These are phyloP conservation scores for Xylariaceae sp. DNA, from an alignment of 2,329 filamentous ascomycete genomes.

Conservation along the genomic window DNA sequence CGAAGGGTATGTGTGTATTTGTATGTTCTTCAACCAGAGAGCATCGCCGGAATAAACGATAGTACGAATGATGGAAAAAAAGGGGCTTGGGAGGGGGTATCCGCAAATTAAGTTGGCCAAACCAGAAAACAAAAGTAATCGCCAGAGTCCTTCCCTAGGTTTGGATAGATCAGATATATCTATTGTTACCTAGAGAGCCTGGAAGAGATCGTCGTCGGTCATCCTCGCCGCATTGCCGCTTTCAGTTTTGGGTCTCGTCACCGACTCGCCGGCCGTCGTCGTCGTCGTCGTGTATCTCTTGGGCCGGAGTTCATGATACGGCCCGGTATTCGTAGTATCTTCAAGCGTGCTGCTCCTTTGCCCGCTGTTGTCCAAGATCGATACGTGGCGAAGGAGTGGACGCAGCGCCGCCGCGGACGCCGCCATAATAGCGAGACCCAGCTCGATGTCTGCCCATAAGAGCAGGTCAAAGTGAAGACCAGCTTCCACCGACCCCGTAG, in stretches of 20 bases:
- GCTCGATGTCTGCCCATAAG: conserved; percentile 31
- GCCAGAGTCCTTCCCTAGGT: neutral
- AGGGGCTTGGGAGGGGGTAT: no score
- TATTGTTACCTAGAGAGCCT: neutral
- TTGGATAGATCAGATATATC: neutral
- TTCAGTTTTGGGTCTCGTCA: neutral
- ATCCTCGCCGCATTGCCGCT: neutral
- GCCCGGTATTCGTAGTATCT: conserved; percentile 13
- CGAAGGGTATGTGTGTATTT: no score
- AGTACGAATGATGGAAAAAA: no score
- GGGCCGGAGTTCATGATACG: conserved; percentile 15
- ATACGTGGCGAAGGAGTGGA: conserved; percentile 28
- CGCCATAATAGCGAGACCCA: conserved; percentile 30
- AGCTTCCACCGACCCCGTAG: conserved; percentile 20
- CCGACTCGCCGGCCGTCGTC: neutral
- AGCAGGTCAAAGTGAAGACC: conserved; percentile 30
- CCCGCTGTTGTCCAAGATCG: conserved; percentile 15
- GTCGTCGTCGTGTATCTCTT: conserved; percentile 1
- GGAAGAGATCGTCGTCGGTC: conserved; percentile 16
- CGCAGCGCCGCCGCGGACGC: conserved; percentile 29
- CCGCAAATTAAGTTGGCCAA: no score
- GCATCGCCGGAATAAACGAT: no score
- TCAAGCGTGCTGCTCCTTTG: neutral
- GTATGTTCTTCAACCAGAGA: no score
- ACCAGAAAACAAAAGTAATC: neutral